A percentile compares a stretch with the other conserved stretches of the same genome.
phyloP scores from a whole-genome alignment of 495 filamentous ascomycete species.

The Hypoxylon lenormandii region DNA sequence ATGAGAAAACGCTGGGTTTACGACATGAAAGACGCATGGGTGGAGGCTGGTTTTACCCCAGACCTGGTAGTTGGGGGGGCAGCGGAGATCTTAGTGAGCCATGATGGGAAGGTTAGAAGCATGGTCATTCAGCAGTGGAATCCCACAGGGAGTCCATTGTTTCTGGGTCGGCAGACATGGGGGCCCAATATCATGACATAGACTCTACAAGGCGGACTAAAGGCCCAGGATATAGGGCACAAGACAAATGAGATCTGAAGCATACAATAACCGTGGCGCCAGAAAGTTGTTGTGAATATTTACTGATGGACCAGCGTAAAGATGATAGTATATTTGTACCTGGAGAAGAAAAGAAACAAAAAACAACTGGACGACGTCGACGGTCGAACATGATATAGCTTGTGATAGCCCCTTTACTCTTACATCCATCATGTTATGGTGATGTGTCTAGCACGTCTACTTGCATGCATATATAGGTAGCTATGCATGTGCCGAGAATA shows the following conservation, averaged over 20 bases:
- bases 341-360: too few species aligned
- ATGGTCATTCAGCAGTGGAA: conserved; percentile 35
- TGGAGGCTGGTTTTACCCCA: conserved; percentile 31
- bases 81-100: conserved; percentile 26
- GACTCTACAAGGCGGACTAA: conserved; percentile 45
- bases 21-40: conserved; percentile 41
- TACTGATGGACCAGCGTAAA: not conserved
- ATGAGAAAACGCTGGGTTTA: conserved; percentile 45
- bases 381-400: too few species aligned
- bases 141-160: conserved; percentile 30
- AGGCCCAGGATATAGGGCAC: conserved; percentile 20
- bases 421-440: too few species aligned
- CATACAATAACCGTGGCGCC: conserved; percentile 22
- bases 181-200: conserved; percentile 41
- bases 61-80: conserved; percentile 12
- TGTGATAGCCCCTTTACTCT: too few species aligned
- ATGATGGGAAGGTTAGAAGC: conserved; percentile 31
- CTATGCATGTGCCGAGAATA: too few species aligned
- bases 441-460: too few species aligned
- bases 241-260: conserved; percentile 43
- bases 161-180: conserved; percentile 28
- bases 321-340: too few species aligned
- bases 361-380: too few species aligned
- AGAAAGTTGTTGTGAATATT: conserved; percentile 1
- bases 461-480: not conserved